Percentiles rank a stretch among this genome's conserved stretches.
phyloP scores from a whole-genome alignment of 331 rosid genomes.

The Saraca asoca region DNA sequence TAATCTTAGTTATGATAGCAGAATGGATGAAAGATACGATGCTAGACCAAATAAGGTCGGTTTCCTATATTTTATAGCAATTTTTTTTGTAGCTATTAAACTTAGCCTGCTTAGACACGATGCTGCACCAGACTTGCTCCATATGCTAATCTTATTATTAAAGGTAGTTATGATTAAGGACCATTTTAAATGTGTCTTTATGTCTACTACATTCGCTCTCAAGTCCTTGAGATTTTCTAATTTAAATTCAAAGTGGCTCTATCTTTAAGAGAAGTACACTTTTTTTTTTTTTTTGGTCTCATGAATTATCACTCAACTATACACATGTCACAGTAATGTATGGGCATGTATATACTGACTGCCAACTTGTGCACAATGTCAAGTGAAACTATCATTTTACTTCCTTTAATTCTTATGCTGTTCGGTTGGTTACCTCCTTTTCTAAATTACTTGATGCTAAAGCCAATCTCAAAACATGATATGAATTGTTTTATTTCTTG shows the following conservation, averaged over 20 bases:
- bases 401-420: conserved; percentile 2
- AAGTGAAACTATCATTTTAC: too few species aligned
- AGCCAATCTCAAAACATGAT: too few species aligned
- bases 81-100: conserved; percentile 13
- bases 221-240: neutral
- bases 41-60: conserved; percentile 75
- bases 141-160: neutral
- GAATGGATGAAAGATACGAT: conserved; percentile 70
- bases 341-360: too few species aligned
- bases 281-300: too few species aligned
- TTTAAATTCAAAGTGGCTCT: neutral
- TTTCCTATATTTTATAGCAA: conserved; percentile 33
- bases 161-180: conserved; percentile 23
- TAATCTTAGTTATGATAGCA: conserved; percentile 59
- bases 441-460: too few species aligned
- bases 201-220: neutral
- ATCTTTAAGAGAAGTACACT: too few species aligned
- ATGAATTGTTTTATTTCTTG: too few species aligned
- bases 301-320: too few species aligned
- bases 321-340: too few species aligned
- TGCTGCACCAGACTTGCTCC: conserved; percentile 3
- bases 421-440: neutral
- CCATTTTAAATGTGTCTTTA: neutral
- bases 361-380: too few species aligned
- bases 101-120: conserved; percentile 26